Conservation (phyloP, 108 stramenopile genomes). For the Cyclotella cryptica region DNA sequence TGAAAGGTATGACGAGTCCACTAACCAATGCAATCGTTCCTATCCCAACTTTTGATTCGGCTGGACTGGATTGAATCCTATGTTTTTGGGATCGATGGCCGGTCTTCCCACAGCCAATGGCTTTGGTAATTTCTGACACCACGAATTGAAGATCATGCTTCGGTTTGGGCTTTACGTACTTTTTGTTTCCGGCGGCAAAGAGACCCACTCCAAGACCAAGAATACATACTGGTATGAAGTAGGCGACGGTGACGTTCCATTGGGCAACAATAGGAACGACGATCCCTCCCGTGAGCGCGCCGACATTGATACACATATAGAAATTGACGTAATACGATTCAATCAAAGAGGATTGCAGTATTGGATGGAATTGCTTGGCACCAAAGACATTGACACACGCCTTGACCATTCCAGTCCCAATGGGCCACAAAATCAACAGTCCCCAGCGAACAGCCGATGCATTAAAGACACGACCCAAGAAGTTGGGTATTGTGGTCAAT, state of each 20-base stretch:
- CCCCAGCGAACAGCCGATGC: slow-evolving; percentile 53
- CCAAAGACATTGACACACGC: slow-evolving; percentile 89
- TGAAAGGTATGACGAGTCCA: slow-evolving; percentile 79
- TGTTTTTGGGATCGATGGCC: slow-evolving; percentile 8
- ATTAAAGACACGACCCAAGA: slow-evolving; percentile 74
- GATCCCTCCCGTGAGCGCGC: slow-evolving; percentile 82
- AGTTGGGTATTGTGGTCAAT: slow-evolving; percentile 67
- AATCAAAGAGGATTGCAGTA: slow-evolving; percentile 79
- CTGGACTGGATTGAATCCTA: slow-evolving; percentile 13
- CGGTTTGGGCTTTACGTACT: slow-evolving; percentile 69
- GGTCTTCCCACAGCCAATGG: background rate
- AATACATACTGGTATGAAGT: slow-evolving; percentile 78
- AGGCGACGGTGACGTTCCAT: slow-evolving; percentile 74
- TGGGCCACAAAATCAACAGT: slow-evolving; percentile 76
- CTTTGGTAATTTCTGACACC: background rate
- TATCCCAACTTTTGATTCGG: slow-evolving; percentile 44
- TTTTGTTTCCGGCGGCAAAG: slow-evolving; percentile 69
- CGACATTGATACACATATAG: slow-evolving; percentile 92
- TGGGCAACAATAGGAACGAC: slow-evolving; percentile 81
- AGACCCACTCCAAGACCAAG: slow-evolving; percentile 63
- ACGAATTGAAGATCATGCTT: slow-evolving; percentile 19
- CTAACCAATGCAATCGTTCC: slow-evolving; percentile 60
- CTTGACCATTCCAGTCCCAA: slow-evolving; percentile 89
- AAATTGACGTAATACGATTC: slow-evolving; percentile 88
- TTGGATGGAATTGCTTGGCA: slow-evolving; percentile 89